Base-by-base conservation (phyloP, 176 grass and related monocot genomes). In the Bonia amplexicaulis region DNA sequence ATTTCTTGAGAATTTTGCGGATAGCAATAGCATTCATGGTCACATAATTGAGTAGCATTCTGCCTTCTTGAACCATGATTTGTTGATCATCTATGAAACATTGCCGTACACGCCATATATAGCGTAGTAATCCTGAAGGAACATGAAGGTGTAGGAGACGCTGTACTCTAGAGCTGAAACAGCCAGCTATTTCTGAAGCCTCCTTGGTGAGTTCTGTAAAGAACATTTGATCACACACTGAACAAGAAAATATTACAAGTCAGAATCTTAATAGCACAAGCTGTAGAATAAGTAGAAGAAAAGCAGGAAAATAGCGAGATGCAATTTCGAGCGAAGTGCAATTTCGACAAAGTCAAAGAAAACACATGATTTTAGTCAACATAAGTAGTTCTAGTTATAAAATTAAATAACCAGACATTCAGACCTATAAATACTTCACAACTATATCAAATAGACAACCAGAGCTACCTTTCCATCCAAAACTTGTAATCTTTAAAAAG, bases 1-100 rank as follows among this genome's bases (percentile, higher is more conserved):
- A 92, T 78, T 94, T 94, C 78, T 94, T 94, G 29, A 94, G 92
- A 83, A 94, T 94, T 88, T 94, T 94, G 20, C 81, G 73, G 39
- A 94, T 94, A 64, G 92, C 92, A 57, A 94, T 92, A 82, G 89
- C 90, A 94, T 94, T 94, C 89, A 94, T 94, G 25, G 89, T 88
- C 37, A 94, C 85, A 80, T 94, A 94, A 39, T 94, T 91, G 47
- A 94, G 73, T 80, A 94, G 58, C 78, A 94, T 80, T 83, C 92
- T 87, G 45, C 92, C 90, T 94, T 94, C 85, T 76, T 94, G 90
- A 76, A 89, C 76, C 87, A 94, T 94, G 69, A 94, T 77, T 83
- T 92, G 92, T 82, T 94, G 92, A 80, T 94, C 92, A 88, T 94
- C 87, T 69, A 74, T 83, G 29, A 94, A 94, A 64, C 92, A 94